Evolutionary conservation across 257 asterid genomes (phyloP), one percentile per base, ranked within the genome.

Genomic region (Handroanthus guayacan): DNA sequence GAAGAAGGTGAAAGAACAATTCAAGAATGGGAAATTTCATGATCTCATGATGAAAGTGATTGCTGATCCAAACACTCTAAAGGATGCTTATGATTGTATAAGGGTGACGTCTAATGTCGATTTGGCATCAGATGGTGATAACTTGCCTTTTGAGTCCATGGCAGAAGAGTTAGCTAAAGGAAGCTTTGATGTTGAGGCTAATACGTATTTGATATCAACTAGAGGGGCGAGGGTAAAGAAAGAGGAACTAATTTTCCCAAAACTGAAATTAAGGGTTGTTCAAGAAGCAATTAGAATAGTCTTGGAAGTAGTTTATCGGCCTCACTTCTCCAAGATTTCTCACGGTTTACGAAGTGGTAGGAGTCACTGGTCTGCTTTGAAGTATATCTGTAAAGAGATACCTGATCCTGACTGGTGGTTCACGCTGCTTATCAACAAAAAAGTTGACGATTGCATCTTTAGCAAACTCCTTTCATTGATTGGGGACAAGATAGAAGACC

Each of bases 291-390:
- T 92, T 65, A 86, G 91, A 78, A 78, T 92, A 66, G 97, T 77
- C 43, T 74, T 95, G 84, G 98, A 95, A 83, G 89, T 95, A 75
- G 87, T 92, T 82, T 92, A 88, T 76, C 81, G 88, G 51, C 98
- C 98, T 63, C 91, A 89, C 81, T 91, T 92, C 78, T 92, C 96
- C 31, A 91, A 83, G 89, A 89, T 95, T 68, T 95, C 98, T 56
- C 98, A 95, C 45, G 92, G 99, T 78, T 85, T 84, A 43, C 90
- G 99, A 69, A 88, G 87, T 58, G 95, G 94, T 57, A 87, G 99
- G 85, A 88, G 90, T 43, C 97, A 92, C 69, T 81, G 82, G 81
- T 92, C 99, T 62, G 99, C 98, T 72, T 85, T 92, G 81, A 89
- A 87, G 72, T 95, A 91, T 82, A 83, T 95, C 5, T 77, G 87